Evolutionary conservation across 345 rosid species (phyloP).

Genomic region (Adansonia digitata): DNA sequence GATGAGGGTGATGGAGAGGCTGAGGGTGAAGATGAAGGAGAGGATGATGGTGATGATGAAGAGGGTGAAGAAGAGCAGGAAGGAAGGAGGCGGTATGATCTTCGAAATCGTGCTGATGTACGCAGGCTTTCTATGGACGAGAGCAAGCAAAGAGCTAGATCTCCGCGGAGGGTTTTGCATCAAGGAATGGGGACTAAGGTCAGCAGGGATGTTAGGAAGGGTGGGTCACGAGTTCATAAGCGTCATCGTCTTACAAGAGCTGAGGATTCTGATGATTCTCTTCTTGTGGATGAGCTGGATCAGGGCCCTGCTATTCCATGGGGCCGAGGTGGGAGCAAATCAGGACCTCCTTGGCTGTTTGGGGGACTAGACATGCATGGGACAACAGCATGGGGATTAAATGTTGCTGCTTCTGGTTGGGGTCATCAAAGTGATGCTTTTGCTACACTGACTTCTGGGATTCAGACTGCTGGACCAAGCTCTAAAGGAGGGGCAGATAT

Average conservation of each 20-base stretch:
- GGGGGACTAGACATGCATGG: constrained; percentile 94
- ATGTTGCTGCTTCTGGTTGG: constrained; percentile 99
- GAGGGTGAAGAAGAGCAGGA: constrained; percentile 86
- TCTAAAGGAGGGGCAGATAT: constrained; percentile 99
- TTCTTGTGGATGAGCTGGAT: constrained; percentile 98
- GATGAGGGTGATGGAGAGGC: constrained; percentile 58
- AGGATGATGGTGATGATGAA: constrained; percentile 60
- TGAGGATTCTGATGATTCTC: constrained; percentile 99
- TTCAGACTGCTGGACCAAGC: constrained; percentile 99
- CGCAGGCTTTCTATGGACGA: constrained; percentile 75
- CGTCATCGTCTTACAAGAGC: constrained; percentile 74
- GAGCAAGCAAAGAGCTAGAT: constrained; percentile 74
- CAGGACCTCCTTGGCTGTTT: constrained; percentile 97
- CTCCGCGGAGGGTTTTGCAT: constrained; percentile 93
- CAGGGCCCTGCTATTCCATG: constrained; percentile 97
- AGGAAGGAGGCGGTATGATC: constrained; percentile 95
- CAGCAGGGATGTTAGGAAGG: constrained; percentile 82
- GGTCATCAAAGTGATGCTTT: constrained; percentile 92
- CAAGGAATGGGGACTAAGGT: constrained; percentile 93
- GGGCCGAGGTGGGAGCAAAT: constrained; percentile 90
- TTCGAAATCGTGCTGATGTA: constrained; percentile 91
- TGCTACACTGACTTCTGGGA: constrained; percentile 68
- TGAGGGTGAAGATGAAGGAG: constrained; percentile 57
- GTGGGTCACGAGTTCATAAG: constrained; percentile 94
- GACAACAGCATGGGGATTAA: constrained; percentile 73